A percentile compares a stretch with the other conserved stretches of the same genome.
Evolutionary conservation across 2,329 filamentous ascomycete species (phyloP).

Genomic region (Ophiostoma sp.): DNA sequence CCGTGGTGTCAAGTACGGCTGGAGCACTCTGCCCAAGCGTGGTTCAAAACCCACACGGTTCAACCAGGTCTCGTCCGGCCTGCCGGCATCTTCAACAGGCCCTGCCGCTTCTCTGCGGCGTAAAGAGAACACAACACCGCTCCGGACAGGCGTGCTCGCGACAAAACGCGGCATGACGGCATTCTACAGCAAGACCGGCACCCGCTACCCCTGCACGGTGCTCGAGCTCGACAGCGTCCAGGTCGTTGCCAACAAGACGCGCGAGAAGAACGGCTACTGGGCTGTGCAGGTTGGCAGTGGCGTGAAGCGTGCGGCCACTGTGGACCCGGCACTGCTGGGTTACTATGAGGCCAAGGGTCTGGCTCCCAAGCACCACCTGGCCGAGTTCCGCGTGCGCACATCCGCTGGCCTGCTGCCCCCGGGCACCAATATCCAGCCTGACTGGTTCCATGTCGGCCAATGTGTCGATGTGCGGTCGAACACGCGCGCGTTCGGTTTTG

Average conservation of each 20-base stretch:
- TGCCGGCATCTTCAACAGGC: conserved; percentile 52
- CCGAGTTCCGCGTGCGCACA: conserved; percentile 79
- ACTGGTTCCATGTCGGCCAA: conserved; percentile 87
- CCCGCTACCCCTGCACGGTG: conserved; percentile 79
- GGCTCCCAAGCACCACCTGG: conserved; percentile 74
- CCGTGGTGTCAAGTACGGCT: conserved; percentile 55
- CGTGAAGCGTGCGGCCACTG: conserved; percentile 65
- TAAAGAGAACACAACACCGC: conserved; percentile 52
- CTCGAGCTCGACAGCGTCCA: conserved; percentile 90
- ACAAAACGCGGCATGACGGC: conserved; percentile 96
- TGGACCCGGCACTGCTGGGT: conserved; percentile 76
- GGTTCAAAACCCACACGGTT: conserved; percentile 52
- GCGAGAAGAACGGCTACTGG: conserved; percentile 78
- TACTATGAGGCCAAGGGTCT: conserved; percentile 81
- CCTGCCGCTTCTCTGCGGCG: conserved; percentile 57
- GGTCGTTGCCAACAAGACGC: conserved; percentile 80
- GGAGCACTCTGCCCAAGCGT: conserved; percentile 47
- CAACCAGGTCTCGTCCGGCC: conserved; percentile 53
- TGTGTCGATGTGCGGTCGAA: conserved; percentile 79
- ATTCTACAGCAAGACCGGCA: conserved; percentile 73
- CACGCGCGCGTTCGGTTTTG: conserved; percentile 85
- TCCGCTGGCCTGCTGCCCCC: conserved; percentile 67
- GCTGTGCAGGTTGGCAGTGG: conserved; percentile 86
- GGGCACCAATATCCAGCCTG: conserved; percentile 70
- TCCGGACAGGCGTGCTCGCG: conserved; percentile 75